Evolutionary conservation across 352 stramenopile genomes (phyloP), one percentile per base, ranked within the genome.

Genomic region (Pythium scleroteichum): DNA sequence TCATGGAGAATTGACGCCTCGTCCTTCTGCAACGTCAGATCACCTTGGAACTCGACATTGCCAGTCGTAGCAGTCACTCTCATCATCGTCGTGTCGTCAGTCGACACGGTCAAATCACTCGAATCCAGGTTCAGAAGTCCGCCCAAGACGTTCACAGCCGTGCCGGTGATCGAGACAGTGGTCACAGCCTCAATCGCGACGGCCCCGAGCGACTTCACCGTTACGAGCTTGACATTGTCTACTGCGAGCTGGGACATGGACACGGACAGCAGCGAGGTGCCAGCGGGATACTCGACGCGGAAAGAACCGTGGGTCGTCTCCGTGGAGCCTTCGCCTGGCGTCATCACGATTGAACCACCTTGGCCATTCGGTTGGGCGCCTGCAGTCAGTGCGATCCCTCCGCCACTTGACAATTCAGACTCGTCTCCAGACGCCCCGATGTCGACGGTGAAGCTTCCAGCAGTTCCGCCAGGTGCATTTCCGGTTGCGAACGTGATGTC

Each of bases 281-380:
- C 62, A 24, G 44, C 71, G 13, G 68, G 66, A 56, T 73, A 76
- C 29, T 83, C 73, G 10, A 83, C 72, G 9, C 66, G 64, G 45
- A 85, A 85, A 23, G 54, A 53, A 2, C 76, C 76, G 24, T 83
- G 59, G 0, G 27, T 53, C 2, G 50, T 26, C 32, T 71, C 50
- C 5, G 22, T 69, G 2, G 62, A 48, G 16, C 76, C 75, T 59
- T 59, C 50, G 2, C 76, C 79, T 8, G 75, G 76, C 1, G 68
- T 82, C 26, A 72, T 49, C 16, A 79, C 61, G 12, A 90, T 66
- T 12, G 69, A 73, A 0, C 78, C 74, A 9, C 78, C 79, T 7
- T 54, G 71, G 14, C 63, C 71, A 16, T 60, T 69, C 0, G 53
- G 40, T 48, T 79, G 79, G 14, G 53, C 29, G 0, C 79, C 79